Conservation (phyloP, 2,329 filamentous ascomycete species). For the Aspergillus sergii region DNA sequence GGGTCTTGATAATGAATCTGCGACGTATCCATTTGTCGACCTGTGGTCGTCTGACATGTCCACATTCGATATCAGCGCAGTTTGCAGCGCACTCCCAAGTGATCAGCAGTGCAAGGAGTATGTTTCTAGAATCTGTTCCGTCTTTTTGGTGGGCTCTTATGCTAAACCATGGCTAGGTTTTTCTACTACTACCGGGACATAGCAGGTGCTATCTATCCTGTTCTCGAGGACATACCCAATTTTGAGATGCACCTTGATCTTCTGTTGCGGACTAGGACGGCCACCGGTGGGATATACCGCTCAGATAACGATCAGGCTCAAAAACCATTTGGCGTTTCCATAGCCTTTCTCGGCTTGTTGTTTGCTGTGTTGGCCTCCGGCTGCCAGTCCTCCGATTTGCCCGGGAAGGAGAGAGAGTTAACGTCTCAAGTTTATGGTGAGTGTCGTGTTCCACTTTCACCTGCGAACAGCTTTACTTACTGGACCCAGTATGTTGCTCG, state of each 20-base stretch:
- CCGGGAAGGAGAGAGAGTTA: conserved; percentile 62
- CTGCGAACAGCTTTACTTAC: conserved; percentile 28
- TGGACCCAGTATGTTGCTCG: conserved; percentile 59
- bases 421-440: conserved; percentile 66
- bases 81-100: conserved; percentile 61
- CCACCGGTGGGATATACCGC: conserved; percentile 46
- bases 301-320: conserved; percentile 53
- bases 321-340: conserved; percentile 58
- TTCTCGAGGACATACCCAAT: conserved; percentile 57
- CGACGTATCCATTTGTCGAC: conserved; percentile 67
- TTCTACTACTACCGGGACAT: conserved; percentile 62
- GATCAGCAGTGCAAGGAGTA: conserved; percentile 60
- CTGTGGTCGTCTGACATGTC: conserved; percentile 65
- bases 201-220: conserved; percentile 62
- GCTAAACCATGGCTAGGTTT: conserved; percentile 42
- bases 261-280: conserved; percentile 56
- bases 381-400: conserved; percentile 61
- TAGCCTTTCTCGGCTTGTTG: conserved; percentile 61
- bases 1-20: conserved; percentile 65
- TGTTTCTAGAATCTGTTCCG: conserved; percentile 21
- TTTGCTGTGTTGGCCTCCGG: conserved; percentile 66
- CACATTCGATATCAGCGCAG: conserved; percentile 58
- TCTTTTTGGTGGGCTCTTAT: neutral
- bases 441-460: conserved; percentile 19
- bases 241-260: conserved; percentile 59